A percentile compares a stretch with the other conserved stretches of the same genome.
phyloP scores from a whole-genome alignment of 352 stramenopile genomes.

The Phytophthora uliginosa region DNA sequence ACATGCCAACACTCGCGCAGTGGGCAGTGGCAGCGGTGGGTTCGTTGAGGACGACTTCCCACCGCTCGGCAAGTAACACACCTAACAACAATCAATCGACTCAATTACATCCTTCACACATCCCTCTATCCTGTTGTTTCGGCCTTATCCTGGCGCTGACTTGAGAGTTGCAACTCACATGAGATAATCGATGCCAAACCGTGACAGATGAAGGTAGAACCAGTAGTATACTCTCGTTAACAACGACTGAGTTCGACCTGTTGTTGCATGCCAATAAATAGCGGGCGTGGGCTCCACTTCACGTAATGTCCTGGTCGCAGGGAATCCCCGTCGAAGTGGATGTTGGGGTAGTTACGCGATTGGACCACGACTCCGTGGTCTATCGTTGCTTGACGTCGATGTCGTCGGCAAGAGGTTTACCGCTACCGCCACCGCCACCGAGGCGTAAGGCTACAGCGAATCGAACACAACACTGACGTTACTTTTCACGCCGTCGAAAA shows the following conservation, averaged over 20 bases:
- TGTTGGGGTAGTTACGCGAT: not conserved
- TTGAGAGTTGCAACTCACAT: not conserved
- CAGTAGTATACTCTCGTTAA: constrained; percentile 22
- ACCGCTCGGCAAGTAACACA: constrained; percentile 66
- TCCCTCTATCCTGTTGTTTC: not conserved
- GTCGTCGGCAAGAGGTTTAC: constrained; percentile 33
- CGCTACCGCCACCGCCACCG: constrained; percentile 31
- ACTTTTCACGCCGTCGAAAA: not conserved
- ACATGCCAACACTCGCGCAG: constrained; percentile 29
- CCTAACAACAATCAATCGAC: constrained; percentile 20
- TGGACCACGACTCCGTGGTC: constrained; percentile 27
- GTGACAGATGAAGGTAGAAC: not conserved
- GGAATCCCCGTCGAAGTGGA: constrained; percentile 4
- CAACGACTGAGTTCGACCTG: constrained; percentile 15
- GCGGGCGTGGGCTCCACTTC: constrained; percentile 17
- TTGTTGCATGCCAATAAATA: constrained; percentile 48
- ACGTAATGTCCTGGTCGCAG: constrained; percentile 2
- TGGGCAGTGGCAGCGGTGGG: constrained; percentile 28
- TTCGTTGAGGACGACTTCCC: constrained; percentile 83
- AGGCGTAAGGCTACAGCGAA: constrained; percentile 32
- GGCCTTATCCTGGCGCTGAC: not conserved
- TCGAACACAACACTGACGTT: not conserved
- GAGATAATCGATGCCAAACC: not conserved
- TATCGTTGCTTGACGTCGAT: constrained; percentile 43
- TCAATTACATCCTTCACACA: constrained; percentile 24